Percentiles rank a stretch among this genome's conserved stretches.
Evolutionary conservation across 169 alveolate genomes (phyloP).

Genomic region (Plasmodium vivax): DNA sequence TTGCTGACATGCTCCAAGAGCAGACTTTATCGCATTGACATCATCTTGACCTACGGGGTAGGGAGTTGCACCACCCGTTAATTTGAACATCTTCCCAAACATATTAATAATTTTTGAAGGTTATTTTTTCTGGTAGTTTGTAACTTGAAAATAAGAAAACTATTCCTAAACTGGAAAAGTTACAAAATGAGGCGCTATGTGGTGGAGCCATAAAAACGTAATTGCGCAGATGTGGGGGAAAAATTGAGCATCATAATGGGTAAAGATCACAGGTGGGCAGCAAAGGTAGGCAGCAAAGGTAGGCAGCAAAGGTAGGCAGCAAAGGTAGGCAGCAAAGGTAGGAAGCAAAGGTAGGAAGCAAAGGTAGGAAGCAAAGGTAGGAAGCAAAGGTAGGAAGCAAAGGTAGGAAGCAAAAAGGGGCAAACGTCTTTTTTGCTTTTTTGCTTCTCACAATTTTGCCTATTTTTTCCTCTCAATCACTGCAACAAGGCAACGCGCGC

Average conservation of each 20-base stretch:
- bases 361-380: not conserved
- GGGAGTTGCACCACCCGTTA: not conserved
- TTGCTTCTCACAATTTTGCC: not conserved
- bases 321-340: not conserved
- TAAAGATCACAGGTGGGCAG: not conserved
- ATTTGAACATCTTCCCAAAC: not conserved
- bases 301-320: no score
- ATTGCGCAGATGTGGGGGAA: not conserved
- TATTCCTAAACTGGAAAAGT: not conserved
- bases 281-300: not conserved
- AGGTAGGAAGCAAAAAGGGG: not conserved
- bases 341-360: not conserved
- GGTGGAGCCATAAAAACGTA: not conserved
- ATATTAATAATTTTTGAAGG: not conserved
- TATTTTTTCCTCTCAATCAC: not conserved
- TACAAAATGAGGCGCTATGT: not conserved
- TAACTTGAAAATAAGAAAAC: not conserved
- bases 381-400: not conserved
- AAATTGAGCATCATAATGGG: not conserved
- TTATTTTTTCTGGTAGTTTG: not conserved
- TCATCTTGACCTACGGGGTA: not conserved
- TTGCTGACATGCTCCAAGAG: not conserved
- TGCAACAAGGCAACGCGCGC: not conserved
- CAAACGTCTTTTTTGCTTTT: not conserved
- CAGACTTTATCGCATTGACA: not conserved